Percentiles rank a stretch among this genome's conserved stretches.
phyloP scores from a whole-genome alignment of 306 rosid genomes.

The Cucurbita moschata region DNA sequence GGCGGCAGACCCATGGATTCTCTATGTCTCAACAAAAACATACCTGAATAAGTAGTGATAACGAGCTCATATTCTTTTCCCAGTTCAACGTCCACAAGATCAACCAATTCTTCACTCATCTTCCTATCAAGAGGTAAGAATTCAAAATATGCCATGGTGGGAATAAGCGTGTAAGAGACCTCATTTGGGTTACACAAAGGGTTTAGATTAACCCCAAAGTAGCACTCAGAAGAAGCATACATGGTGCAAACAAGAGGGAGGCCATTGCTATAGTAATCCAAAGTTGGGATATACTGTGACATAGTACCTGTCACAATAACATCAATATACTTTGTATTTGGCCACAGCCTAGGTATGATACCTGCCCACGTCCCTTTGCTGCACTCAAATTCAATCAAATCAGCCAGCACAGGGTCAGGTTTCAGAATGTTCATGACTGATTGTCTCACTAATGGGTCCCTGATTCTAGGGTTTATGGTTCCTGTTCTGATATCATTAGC shows the following conservation, averaged over 20 bases:
- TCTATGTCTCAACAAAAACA: too few species aligned
- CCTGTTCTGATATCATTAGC: constrained; percentile 16
- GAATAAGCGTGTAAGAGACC: constrained; percentile 12
- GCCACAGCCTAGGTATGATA: constrained; percentile 5
- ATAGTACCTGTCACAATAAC: constrained; percentile 13
- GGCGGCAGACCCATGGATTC: too few species aligned
- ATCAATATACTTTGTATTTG: constrained; percentile 8
- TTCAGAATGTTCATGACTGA: not conserved
- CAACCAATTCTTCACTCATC: not conserved
- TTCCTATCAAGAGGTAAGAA: not conserved
- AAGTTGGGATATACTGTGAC: constrained; percentile 11
- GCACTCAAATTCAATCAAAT: not conserved
- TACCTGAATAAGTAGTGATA: constrained; percentile 12
- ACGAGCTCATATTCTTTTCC: constrained; percentile 12
- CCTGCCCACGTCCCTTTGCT: not conserved
- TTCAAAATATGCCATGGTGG: constrained; percentile 14
- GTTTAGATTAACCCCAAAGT: constrained; percentile 10
- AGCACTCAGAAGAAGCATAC: constrained; percentile 17
- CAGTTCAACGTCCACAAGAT: constrained; percentile 4
- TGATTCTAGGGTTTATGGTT: constrained; percentile 19
- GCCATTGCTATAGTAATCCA: constrained; percentile 11
- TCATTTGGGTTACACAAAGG: constrained; percentile 11
- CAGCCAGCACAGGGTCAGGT: constrained; percentile 1
- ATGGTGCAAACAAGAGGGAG: constrained; percentile 12
- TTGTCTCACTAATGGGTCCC: not conserved